Evolutionary conservation across 495 filamentous ascomycete genomes (phyloP).

Genomic region (Trichoderma parareesei): DNA sequence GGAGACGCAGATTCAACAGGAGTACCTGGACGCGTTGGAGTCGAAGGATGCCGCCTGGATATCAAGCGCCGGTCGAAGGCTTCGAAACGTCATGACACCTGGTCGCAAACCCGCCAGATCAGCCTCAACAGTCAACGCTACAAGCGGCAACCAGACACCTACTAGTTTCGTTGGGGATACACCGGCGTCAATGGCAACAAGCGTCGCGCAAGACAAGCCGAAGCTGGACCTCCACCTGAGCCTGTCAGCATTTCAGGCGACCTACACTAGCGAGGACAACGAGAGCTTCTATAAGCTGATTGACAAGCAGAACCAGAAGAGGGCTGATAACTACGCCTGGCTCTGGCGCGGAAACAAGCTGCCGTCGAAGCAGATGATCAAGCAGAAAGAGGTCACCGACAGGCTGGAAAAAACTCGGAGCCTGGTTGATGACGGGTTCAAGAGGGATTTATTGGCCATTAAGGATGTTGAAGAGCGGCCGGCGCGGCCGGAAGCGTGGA

Average conservation of each 20-base stretch:
- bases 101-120: constrained; percentile 40
- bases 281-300: constrained; percentile 88
- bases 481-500: constrained; percentile 73
- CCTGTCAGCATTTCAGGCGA: constrained; percentile 76
- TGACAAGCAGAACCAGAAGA: constrained; percentile 83
- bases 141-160: constrained; percentile 39
- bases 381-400: constrained; percentile 60
- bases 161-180: constrained; percentile 55
- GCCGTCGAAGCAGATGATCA: constrained; percentile 76
- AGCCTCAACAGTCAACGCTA: constrained; percentile 22
- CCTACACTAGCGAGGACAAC: constrained; percentile 95
- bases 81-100: constrained; percentile 78
- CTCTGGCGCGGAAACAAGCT: constrained; percentile 84
- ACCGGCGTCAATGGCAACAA: constrained; percentile 47
- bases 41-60: constrained; percentile 84
- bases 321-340: constrained; percentile 75
- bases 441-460: constrained; percentile 46
- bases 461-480: constrained; percentile 60
- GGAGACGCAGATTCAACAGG: constrained; percentile 76
- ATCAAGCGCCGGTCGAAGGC: constrained; percentile 59
- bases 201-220: constrained; percentile 22
- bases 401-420: constrained; percentile 44
- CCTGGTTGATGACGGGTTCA: constrained; percentile 43
- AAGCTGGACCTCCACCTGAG: constrained; percentile 72
- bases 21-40: constrained; percentile 85